These are phyloP conservation scores for Pythium volutum DNA, from an alignment of 352 stramenopile species.

Conservation along the genomic window DNA sequence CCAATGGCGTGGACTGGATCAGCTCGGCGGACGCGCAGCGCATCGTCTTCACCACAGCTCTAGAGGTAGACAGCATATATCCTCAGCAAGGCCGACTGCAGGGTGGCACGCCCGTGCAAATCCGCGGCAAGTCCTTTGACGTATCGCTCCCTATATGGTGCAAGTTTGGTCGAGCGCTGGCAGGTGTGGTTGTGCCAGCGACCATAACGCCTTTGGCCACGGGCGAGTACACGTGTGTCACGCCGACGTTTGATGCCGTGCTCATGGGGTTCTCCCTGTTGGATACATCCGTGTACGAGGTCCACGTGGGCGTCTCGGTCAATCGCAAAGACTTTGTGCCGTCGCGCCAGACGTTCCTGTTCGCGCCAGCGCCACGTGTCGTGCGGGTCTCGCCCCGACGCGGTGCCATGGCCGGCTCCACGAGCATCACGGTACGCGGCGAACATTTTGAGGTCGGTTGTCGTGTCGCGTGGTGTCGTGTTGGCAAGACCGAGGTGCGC, in stretches of 20 bases:
- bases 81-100: constrained; percentile 36
- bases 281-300: background rate
- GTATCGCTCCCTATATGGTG: constrained; percentile 41
- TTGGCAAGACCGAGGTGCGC: constrained; percentile 36
- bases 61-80: constrained; percentile 45
- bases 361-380: constrained; percentile 39
- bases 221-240: constrained; percentile 39
- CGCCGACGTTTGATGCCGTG: constrained; percentile 26
- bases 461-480: constrained; percentile 42
- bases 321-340: constrained; percentile 73
- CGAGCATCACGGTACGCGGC: constrained; percentile 48
- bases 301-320: constrained; percentile 39
- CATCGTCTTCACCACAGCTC: constrained; percentile 24
- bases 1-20: constrained; percentile 44
- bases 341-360: constrained; percentile 48
- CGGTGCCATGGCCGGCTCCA: constrained; percentile 51
- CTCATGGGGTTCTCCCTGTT: constrained; percentile 6
- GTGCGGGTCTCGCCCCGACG: constrained; percentile 38
- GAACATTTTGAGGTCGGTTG: constrained; percentile 29
- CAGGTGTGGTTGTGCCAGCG: constrained; percentile 26
- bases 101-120: constrained; percentile 53
- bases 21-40: background rate
- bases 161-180: constrained; percentile 44
- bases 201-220: constrained; percentile 25
- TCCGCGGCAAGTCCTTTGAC: constrained; percentile 59